These are phyloP conservation scores for Leersia perrieri DNA, from an alignment of 176 grass and related monocot genomes.

Conservation along the genomic window DNA sequence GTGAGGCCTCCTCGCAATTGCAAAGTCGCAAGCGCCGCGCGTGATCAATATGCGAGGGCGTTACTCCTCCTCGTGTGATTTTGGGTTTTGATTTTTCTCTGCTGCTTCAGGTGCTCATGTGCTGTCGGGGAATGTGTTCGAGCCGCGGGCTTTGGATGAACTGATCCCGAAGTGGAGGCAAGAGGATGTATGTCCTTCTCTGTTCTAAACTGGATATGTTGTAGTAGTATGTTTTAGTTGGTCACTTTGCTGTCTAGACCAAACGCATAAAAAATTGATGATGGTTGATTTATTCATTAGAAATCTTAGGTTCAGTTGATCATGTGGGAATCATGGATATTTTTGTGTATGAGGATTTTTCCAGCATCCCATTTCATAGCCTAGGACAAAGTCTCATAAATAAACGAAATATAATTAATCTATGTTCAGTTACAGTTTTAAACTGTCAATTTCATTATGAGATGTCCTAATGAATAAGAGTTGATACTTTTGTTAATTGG, in stretches of 20 bases:
- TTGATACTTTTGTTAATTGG: not conserved
- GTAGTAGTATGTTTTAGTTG: not conserved
- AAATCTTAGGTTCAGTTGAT: not conserved
- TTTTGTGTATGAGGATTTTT: not conserved
- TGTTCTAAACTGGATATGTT: conserved; percentile 1
- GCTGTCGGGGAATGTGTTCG: conserved; percentile 93
- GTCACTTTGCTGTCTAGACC: not conserved
- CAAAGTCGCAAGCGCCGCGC: no score
- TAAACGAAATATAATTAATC: not conserved
- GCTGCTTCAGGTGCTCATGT: conserved; percentile 88
- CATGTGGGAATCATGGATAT: not conserved
- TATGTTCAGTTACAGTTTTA: not conserved
- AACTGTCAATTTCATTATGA: not conserved
- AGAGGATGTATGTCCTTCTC: conserved; percentile 62
- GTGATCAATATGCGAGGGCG: not conserved
- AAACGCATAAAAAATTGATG: not conserved
- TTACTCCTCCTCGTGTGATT: not conserved
- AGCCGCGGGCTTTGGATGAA: conserved; percentile 82
- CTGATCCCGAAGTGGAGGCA: conserved; percentile 79
- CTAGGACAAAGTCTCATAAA: not conserved
- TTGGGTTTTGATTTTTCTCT: not conserved
- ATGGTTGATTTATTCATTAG: conserved; percentile 3
- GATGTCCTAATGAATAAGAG: not conserved
- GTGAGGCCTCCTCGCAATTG: conserved; percentile 37
- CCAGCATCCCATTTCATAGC: not conserved